Evolutionary conservation across 2,329 filamentous ascomycete species (phyloP), one percentile per base, ranked within the genome.

Genomic region (Xylariaceae sp.): DNA sequence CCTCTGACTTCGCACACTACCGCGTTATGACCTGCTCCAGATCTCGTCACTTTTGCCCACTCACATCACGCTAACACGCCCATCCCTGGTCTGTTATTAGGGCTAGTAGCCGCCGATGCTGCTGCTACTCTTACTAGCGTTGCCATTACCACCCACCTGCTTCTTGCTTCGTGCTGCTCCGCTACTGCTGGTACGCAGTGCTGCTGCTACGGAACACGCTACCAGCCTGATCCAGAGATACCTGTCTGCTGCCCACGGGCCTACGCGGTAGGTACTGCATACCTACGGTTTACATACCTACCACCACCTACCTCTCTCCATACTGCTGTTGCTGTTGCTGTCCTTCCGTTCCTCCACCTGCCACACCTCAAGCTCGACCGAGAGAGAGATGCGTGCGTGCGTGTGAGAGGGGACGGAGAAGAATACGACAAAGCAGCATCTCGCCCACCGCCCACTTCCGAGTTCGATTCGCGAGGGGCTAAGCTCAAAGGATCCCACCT

Each of bases 281-380:
- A 51, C 51, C 52, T 53, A 53, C 47, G 47, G 56, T 44, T 51
- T 39, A 54, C 9, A 9, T 42, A 13, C 37, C 37, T 42, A 42
- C 23, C 37, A 42, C 37, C 13, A 42, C 37, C 37, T 42, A 42
- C 37, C 37, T 30, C 23, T 30, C 23, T 30, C 23, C 23, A 30
- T 30, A 30, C 23, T 30, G 23, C 23, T 30, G 23, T 5, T 42
- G 13, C 37, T 42, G 9, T 42, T 42, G 37, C 37, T 10, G 37
- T 53, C 48, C 53, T 47, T 58, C 49, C 39, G 49, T 49, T 58
- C 62, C 53, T 64, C 55, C 55, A 58, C 56, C 59, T 53, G 35
- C 59, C 62, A 63, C 61, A 64, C 58, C 58, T 64, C 62, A 62
- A 51, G 54, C 57, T 65, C 63, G 60, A 64, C 59, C 63, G 60